phyloP scores from a whole-genome alignment of 345 rosid species.

The Euphorbia tirucalli region DNA sequence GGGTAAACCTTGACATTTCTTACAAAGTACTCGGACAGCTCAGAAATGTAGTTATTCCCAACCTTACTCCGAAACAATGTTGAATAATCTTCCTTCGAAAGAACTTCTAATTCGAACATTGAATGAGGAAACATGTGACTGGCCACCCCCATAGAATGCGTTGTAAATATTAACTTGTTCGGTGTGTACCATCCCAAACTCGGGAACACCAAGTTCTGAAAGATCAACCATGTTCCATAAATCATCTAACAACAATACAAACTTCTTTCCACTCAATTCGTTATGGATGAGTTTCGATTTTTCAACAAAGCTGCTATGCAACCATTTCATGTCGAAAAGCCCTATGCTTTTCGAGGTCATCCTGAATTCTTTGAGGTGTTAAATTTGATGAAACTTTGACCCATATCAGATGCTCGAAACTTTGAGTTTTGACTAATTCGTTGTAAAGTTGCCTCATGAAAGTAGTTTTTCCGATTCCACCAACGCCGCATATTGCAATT shows the following conservation, averaged over 20 bases:
- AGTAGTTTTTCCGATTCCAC: neutral
- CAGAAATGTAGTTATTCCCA: neutral
- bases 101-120: no score
- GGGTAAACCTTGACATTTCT: no score
- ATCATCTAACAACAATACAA: slow-evolving; percentile 12
- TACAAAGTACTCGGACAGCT: neutral
- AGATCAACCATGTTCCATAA: slow-evolving; percentile 7
- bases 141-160: no score
- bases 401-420: neutral
- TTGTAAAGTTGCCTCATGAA: neutral
- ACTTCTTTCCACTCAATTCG: neutral
- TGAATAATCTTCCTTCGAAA: no score
- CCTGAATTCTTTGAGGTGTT: neutral
- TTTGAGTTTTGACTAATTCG: neutral
- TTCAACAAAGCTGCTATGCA: neutral
- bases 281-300: neutral
- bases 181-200: no score
- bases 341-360: neutral
- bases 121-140: no score
- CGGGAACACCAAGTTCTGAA: neutral
- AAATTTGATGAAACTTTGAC: no score
- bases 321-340: neutral
- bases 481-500: neutral
- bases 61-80: no score
- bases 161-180: no score